These are phyloP conservation scores for Flaveria trinervia DNA, from an alignment of 129 eudicot species.

Conservation along the genomic window DNA sequence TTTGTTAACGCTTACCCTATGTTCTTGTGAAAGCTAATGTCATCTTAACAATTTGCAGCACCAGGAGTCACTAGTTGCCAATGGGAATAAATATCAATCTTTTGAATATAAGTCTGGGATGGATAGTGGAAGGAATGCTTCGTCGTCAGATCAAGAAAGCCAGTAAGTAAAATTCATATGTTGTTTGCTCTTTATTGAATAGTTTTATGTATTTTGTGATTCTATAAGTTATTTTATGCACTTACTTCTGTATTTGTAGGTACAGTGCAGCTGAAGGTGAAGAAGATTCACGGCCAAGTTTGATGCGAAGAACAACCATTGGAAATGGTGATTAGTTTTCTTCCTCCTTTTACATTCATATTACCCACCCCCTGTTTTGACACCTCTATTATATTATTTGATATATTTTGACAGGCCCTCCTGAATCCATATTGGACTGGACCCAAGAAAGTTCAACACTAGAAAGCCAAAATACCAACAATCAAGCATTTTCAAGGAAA, in stretches of 20 bases:
- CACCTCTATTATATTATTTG: conserved; percentile 10
- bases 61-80: conserved; percentile 85
- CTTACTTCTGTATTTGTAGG: conserved; percentile 41
- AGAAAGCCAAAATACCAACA: conserved; percentile 68
- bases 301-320: conserved; percentile 88
- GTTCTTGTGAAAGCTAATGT: conserved; percentile 24
- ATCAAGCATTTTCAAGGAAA: conserved; percentile 91
- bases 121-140: conserved; percentile 74
- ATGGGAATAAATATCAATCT: conserved; percentile 75
- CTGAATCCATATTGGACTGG: conserved; percentile 95
- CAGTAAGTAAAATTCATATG: conserved; percentile 62
- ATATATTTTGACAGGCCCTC: conserved; percentile 67
- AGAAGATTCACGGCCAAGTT: conserved; percentile 63
- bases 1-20: conserved; percentile 12
- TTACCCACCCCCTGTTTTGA: conserved; percentile 1
- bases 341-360: conserved; percentile 13
- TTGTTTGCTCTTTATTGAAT: conserved; percentile 20
- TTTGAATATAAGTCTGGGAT: conserved; percentile 92
- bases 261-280: conserved; percentile 96
- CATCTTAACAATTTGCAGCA: conserved; percentile 55
- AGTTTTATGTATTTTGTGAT: neutral
- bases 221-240: neutral
- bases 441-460: conserved; percentile 85
- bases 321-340: conserved; percentile 68
- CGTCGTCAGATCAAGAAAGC: conserved; percentile 96